Evolutionary conservation across 169 alveolate species (phyloP).

Genomic region (Sarcocystis neurona): DNA sequence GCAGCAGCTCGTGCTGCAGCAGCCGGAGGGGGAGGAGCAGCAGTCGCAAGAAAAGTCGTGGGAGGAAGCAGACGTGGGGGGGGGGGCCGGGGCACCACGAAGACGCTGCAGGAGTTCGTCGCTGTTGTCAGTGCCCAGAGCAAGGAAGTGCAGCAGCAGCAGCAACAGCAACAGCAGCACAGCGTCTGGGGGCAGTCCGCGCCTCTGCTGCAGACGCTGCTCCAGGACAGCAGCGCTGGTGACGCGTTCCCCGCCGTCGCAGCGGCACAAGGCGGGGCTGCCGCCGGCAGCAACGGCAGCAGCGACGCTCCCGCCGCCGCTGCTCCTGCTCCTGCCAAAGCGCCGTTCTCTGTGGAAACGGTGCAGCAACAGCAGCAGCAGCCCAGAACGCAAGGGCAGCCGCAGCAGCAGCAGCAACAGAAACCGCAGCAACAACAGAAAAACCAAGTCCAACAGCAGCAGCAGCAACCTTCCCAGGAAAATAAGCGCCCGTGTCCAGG

Average conservation of each 20-base stretch:
- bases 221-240: no score
- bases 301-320: neutral
- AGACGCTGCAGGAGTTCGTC: conserved; percentile 23
- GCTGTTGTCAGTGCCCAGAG: conserved; percentile 24
- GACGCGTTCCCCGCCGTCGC: no score
- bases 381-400: no score
- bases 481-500: no score
- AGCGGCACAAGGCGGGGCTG: neutral
- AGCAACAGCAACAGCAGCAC: no score
- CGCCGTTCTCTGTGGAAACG: no score
- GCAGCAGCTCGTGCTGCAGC: neutral
- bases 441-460: no score
- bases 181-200: neutral
- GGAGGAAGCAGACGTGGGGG: neutral
- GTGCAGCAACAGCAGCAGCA: no score
- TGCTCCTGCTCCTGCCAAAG: no score
- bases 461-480: no score
- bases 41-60: neutral
- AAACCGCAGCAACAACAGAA: no score
- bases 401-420: neutral
- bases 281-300: neutral
- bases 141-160: neutral
- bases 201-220: neutral
- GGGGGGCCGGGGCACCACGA: conserved; percentile 28
- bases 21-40: neutral